A percentile compares a stretch with the other conserved stretches of the same genome.
phyloP scores from a whole-genome alignment of 192 early-diverging fungal genomes.

The Backusella mclennaniae region DNA sequence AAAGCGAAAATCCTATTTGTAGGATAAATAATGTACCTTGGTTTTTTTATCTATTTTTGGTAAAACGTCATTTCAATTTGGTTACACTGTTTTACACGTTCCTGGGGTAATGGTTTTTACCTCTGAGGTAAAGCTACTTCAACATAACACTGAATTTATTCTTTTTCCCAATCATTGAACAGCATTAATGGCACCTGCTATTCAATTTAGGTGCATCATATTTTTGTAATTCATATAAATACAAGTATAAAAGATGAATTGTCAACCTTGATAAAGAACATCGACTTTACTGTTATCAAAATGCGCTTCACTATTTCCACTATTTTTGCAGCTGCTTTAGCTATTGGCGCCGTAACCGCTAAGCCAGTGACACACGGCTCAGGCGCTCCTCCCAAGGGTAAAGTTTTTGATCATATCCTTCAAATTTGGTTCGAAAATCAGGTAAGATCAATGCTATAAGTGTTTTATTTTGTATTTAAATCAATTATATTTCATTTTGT shows the following conservation, averaged over 20 bases:
- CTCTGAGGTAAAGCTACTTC: background rate
- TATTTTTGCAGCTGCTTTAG: conserved; percentile 12
- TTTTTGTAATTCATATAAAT: background rate
- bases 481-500: background rate
- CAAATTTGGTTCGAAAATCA: conserved; percentile 32
- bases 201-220: background rate
- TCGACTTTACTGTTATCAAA: background rate
- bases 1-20: background rate
- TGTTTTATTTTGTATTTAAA: background rate
- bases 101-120: background rate
- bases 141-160: background rate
- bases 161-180: background rate
- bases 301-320: conserved; percentile 15
- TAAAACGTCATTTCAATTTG: background rate
- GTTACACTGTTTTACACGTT: background rate
- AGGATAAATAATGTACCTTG: background rate
- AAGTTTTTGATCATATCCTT: conserved; percentile 27
- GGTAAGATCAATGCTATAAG: background rate
- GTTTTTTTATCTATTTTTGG: background rate
- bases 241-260: background rate
- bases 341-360: background rate
- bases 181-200: background rate
- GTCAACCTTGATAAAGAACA: background rate
- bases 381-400: conserved; percentile 14
- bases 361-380: background rate